phyloP scores from a whole-genome alignment of 345 rosid species.

The Salix udensis region DNA sequence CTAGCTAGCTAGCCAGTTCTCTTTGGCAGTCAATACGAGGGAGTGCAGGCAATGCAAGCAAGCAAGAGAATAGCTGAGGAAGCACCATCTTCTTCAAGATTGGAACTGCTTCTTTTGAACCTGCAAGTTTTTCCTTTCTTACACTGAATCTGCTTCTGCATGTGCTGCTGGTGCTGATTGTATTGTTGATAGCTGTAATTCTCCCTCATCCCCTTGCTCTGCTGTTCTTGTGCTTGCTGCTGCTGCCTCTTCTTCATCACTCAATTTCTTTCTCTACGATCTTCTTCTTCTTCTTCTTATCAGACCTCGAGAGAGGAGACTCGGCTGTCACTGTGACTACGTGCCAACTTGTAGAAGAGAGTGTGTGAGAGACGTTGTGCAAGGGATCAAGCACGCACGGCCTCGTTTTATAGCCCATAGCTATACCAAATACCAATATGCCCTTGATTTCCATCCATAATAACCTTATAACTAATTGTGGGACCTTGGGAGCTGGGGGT shows the following conservation, averaged over 20 bases:
- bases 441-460: conserved; percentile 18
- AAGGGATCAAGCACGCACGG: conserved; percentile 14
- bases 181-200: conserved; percentile 4
- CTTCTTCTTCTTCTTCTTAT: neutral
- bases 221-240: conserved; percentile 19
- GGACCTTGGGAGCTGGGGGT: neutral
- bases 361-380: conserved; percentile 5
- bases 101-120: conserved; percentile 81
- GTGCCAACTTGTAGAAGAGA: neutral
- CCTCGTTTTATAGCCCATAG: conserved; percentile 27
- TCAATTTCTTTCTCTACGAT: conserved; percentile 34
- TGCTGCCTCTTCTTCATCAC: conserved; percentile 48
- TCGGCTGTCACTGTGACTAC: neutral
- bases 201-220: conserved; percentile 19
- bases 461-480: neutral
- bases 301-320: neutral
- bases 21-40: conserved; percentile 27
- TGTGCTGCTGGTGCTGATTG: conserved; percentile 12
- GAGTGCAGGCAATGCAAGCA: conserved; percentile 76
- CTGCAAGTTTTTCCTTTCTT: conserved; percentile 61
- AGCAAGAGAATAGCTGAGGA: conserved; percentile 87
- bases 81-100: conserved; percentile 73
- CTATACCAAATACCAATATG: conserved; percentile 18
- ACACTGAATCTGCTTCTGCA: conserved; percentile 44
- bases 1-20: neutral